Evolutionary conservation across 2,329 filamentous ascomycete genomes (phyloP), one percentile per base, ranked within the genome.

Genomic region (Trichoderma arundinaceum): DNA sequence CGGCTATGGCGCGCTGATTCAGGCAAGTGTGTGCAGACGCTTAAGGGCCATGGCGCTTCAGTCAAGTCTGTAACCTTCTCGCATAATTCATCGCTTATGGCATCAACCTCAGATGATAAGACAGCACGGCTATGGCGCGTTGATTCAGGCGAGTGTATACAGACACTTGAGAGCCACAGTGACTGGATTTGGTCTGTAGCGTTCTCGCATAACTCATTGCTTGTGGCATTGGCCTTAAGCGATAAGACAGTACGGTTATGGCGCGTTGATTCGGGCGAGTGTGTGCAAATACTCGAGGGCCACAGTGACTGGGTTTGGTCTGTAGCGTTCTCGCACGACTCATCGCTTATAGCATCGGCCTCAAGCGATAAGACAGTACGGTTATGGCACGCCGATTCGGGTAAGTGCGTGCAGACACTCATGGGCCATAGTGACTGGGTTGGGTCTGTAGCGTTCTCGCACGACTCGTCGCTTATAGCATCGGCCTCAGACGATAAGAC

Each of bases 301-400:
- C 41, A 67, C 22, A 19, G 3, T 7, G 15, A 4, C 6, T 33
- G 46, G n/a, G n/a, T n/a, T 9, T 13, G 1, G 12, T 59, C 32
- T 9, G 58, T 65, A 4, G 60, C 48, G 2, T 62, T 66, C 41
- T 67, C 62, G 35, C 64, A 60, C 15, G 38, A 67, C 19, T 51
- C 57, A 46, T 48, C 57, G 15, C 57, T 9, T 39, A 28, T 60
- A 7, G 57, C 12, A 51, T 60, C 44, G 28, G 32, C 17, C 33
- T 60, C 57, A 28, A 1, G 4, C 0, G 28, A 13, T 17, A n/a
- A n/a, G n/a, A 5, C 13, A 1, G n/a, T 51, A 12, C 48, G 4
- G 19, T 2, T 48, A 48, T 48, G 44, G 44, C 8, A 2, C 19
- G 5, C 22, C 12, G 19, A 22, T 33, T 53, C 39, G 1, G n/a